phyloP scores from a whole-genome alignment of 208 protist species.

The Trypanosoma vivax region DNA sequence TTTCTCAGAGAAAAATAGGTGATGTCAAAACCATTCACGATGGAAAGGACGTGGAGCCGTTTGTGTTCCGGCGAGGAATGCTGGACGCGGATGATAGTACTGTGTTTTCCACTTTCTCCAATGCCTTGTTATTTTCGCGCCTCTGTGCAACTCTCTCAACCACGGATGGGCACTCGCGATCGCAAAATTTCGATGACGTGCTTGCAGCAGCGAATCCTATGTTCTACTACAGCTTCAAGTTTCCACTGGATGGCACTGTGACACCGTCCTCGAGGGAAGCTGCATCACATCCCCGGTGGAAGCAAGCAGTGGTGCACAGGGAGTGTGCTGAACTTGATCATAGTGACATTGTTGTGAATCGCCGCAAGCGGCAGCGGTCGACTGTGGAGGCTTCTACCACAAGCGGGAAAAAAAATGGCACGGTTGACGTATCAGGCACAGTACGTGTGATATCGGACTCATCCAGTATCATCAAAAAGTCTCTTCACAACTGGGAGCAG shows the following conservation, averaged over 20 bases:
- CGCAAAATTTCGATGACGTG: slow-evolving; percentile 22
- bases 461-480: slow-evolving; percentile 53
- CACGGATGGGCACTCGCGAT: not conserved
- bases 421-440: not conserved
- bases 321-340: slow-evolving; percentile 7
- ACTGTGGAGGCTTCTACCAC: not conserved
- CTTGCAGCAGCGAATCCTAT: slow-evolving; percentile 13
- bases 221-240: slow-evolving; percentile 20
- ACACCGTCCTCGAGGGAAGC: not conserved
- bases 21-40: slow-evolving; percentile 15
- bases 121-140: slow-evolving; percentile 31
- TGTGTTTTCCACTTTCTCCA: slow-evolving; percentile 52
- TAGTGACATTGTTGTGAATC: not conserved
- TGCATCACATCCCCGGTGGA: not conserved
- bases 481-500: slow-evolving; percentile 49
- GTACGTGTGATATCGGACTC: slow-evolving; percentile 6
- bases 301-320: not conserved
- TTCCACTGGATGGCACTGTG: slow-evolving; percentile 7
- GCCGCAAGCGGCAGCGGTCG: slow-evolving; percentile 21
- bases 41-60: slow-evolving; percentile 17
- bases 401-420: not conserved
- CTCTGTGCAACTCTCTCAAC: slow-evolving; percentile 12
- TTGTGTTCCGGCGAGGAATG: slow-evolving; percentile 21
- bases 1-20: slow-evolving; percentile 61
- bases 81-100: slow-evolving; percentile 37